phyloP scores from a whole-genome alignment of 2,329 filamentous ascomycete genomes.

The Trichoderma breve region DNA sequence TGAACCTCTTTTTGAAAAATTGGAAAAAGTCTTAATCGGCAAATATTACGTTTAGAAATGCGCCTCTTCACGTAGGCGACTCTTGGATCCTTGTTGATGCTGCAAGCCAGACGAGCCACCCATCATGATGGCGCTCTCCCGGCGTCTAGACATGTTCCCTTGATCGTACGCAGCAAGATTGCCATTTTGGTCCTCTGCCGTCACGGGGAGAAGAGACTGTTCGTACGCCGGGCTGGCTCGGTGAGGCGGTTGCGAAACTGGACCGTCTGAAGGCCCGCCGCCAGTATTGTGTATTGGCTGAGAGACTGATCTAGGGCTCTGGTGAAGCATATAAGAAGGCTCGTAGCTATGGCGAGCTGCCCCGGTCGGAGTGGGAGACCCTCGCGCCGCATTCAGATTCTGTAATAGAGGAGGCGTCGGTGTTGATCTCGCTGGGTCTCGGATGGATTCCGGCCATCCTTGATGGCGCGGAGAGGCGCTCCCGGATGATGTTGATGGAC shows the following conservation, averaged over 20 bases:
- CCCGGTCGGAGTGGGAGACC: slow-evolving; percentile 45
- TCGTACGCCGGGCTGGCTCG: slow-evolving; percentile 38
- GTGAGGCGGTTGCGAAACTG: slow-evolving; percentile 23
- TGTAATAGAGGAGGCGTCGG: slow-evolving; percentile 51
- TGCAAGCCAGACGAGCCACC: slow-evolving; percentile 47
- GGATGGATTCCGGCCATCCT: slow-evolving; percentile 35
- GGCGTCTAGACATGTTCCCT: slow-evolving; percentile 39
- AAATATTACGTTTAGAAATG: slow-evolving; percentile 40
- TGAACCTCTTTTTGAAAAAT: slow-evolving; percentile 5
- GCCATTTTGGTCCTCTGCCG: slow-evolving; percentile 26
- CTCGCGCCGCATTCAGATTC: slow-evolving; percentile 33
- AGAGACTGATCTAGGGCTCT: slow-evolving; percentile 31
- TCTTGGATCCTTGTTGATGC: slow-evolving; percentile 50
- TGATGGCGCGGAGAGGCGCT: slow-evolving; percentile 53
- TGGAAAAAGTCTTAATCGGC: background rate
- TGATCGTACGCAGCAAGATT: slow-evolving; percentile 37
- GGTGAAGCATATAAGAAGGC: slow-evolving; percentile 41
- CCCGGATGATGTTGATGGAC: slow-evolving; percentile 51
- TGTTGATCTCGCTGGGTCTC: slow-evolving; percentile 36
- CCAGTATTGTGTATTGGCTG: slow-evolving; percentile 48
- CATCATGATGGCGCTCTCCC: slow-evolving; percentile 62
- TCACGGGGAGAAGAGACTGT: slow-evolving; percentile 35
- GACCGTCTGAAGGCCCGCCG: slow-evolving; percentile 28
- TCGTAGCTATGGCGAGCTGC: slow-evolving; percentile 42
- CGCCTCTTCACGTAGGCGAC: slow-evolving; percentile 55